Percentiles rank a stretch among this genome's conserved stretches.
These are phyloP conservation scores for Pseudogymnoascus destructans DNA, from an alignment of 2,329 filamentous ascomycete genomes.

Conservation along the genomic window DNA sequence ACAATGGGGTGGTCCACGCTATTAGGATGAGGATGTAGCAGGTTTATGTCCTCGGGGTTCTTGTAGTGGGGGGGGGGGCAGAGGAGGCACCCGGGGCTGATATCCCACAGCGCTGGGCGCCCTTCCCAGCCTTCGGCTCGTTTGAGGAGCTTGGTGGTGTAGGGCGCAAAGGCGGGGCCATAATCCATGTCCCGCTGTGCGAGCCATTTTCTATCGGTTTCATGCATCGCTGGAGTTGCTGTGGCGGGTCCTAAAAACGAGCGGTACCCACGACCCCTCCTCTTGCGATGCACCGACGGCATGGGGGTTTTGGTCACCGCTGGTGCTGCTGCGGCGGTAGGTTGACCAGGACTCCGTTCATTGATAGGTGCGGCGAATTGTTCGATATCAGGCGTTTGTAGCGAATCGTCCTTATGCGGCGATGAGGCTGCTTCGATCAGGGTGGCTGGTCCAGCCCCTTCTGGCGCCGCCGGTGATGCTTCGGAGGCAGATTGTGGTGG, in stretches of 20 bases:
- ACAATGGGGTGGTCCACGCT: background rate
- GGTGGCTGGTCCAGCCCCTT: too few relatives aligned
- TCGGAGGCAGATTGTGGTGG: too few relatives aligned
- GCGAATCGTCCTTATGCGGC: too few relatives aligned
- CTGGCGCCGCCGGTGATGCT: too few relatives aligned
- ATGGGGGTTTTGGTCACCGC: too few relatives aligned
- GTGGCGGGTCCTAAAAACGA: background rate
- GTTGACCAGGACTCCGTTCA: too few relatives aligned
- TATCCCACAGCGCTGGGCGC: background rate
- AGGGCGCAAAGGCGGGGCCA: background rate
- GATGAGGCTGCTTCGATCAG: too few relatives aligned
- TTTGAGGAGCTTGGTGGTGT: background rate
- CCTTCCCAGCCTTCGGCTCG: background rate
- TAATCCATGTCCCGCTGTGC: background rate
- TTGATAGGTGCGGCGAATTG: too few relatives aligned
- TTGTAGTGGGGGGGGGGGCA: background rate
- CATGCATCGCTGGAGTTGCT: background rate
- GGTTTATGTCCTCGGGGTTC: background rate
- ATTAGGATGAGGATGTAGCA: background rate
- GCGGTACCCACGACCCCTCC: too few relatives aligned
- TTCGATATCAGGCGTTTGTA: too few relatives aligned
- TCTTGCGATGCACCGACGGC: too few relatives aligned
- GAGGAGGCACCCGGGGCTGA: background rate
- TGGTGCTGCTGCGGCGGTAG: too few relatives aligned
- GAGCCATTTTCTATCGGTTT: background rate